phyloP scores from a whole-genome alignment of 2,329 filamentous ascomycete species.

The Talaromyces sp. region DNA sequence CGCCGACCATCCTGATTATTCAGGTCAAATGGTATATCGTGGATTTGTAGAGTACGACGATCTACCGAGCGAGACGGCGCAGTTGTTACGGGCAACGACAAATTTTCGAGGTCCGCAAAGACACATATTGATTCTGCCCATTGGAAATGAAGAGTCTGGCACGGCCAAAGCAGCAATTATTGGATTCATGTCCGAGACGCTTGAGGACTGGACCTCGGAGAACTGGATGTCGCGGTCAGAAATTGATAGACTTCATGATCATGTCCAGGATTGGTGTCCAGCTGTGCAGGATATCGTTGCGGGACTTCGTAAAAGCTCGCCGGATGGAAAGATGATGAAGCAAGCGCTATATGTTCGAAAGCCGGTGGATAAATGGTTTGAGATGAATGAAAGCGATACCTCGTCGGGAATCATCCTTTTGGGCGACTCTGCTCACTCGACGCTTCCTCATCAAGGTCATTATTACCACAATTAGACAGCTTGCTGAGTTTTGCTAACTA shows the following conservation, averaged over 20 bases:
- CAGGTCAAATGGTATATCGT: conserved; percentile 38
- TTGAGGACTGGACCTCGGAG: conserved; percentile 36
- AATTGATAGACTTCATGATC: conserved; percentile 33
- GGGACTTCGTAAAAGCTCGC: conserved; percentile 29
- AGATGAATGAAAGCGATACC: conserved; percentile 25
- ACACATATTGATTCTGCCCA: conserved; percentile 37
- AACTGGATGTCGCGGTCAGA: conserved; percentile 34
- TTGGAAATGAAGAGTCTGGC: conserved; percentile 34
- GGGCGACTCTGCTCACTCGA: background rate
- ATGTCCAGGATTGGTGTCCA: conserved; percentile 34
- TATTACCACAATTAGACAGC: background rate
- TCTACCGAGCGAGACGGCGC: conserved; percentile 28
- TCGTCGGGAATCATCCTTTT: conserved; percentile 31
- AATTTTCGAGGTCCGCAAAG: conserved; percentile 33
- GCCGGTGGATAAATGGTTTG: conserved; percentile 32
- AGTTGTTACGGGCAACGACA: conserved; percentile 32
- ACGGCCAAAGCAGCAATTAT: conserved; percentile 34
- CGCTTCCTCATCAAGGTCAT: background rate
- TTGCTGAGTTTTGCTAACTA: background rate
- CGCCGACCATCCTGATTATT: conserved; percentile 31
- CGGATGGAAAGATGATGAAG: conserved; percentile 34
- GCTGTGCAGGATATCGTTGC: conserved; percentile 33
- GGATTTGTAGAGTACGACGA: conserved; percentile 36
- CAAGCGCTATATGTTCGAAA: conserved; percentile 35
- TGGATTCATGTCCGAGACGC: conserved; percentile 38